Base-by-base conservation (phyloP, 768 basidiomycete genomes). In the Gloeophyllum trabeum region DNA sequence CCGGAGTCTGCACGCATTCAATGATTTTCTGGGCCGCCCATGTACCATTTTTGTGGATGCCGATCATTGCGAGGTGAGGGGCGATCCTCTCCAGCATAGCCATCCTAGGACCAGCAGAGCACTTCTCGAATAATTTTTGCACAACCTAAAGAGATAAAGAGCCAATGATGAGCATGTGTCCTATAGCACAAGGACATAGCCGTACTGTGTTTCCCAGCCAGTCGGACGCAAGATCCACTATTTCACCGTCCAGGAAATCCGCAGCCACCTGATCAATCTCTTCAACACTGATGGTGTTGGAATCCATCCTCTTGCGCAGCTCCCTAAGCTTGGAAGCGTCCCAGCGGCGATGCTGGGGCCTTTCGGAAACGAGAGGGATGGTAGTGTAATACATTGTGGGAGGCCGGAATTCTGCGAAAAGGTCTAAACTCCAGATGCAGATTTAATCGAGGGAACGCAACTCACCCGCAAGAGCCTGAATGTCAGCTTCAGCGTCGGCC, bases 1-100 rank as follows among this genome's bases (percentile, higher is more conserved):
- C 91, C 14, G 85, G 79, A 24, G 73, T 81, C 43, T 81, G 76
- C 35, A 92, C 87, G 47, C 91, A 94, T 63, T 97, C 92, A 45
- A 98, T 98, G 56, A 96, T 91, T 72, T 97, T 98, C 63, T 99
- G 96, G 3, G 93, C 93, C 2, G 94, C 94, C 96, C 96, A 98
- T 1, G 96, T 99, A 22, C 96, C 96, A 51, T 99, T 98, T 70
- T 98, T 98, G 70, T 99, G 96, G 43, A 94, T 92, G 21, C 96
- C 96, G 49, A 98, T 96, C 78, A 89, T 88, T 19, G 94, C 94
- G 30, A 99, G 68, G 58, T 94, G 86, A 38, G 96, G 96, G 3
- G 79, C 75, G 47, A 98, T 83, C 39, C 93, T 81, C 53, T 98
- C 93, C 42, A 99, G 68, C 87, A 99, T 93, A 13, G 81, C 80